Conservation (phyloP, 2,329 filamentous ascomycete species). For the Sphaerostilbella broomeana region DNA sequence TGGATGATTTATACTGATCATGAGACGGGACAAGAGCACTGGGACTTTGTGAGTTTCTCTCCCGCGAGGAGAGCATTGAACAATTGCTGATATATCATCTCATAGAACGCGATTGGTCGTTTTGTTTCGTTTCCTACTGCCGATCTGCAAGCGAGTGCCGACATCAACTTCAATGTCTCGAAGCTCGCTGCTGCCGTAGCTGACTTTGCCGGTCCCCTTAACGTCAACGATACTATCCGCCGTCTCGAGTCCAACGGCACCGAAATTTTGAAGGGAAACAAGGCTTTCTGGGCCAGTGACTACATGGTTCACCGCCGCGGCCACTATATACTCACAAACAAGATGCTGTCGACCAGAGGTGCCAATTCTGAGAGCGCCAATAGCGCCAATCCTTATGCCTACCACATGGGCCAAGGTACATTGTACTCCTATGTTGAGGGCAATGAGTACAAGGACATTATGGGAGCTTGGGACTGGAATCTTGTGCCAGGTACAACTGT, state of each 20-base stretch:
- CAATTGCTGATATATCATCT: no score
- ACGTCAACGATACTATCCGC: constrained; percentile 14
- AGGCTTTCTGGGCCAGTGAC: constrained; percentile 20
- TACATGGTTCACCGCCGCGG: constrained; percentile 20
- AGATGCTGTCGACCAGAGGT: constrained; percentile 18
- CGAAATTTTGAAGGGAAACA: constrained; percentile 18
- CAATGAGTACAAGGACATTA: constrained; percentile 21
- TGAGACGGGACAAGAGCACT: constrained; percentile 14
- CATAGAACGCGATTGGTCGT: constrained; percentile 19
- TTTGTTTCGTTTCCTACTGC: constrained; percentile 19
- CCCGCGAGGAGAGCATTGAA: no score
- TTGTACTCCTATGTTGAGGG: constrained; percentile 20
- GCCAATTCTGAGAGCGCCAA: constrained; percentile 19
- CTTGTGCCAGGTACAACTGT: constrained; percentile 20
- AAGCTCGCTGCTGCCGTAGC: constrained; percentile 17
- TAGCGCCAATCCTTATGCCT: constrained; percentile 18
- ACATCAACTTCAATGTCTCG: constrained; percentile 21
- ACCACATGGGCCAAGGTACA: constrained; percentile 21
- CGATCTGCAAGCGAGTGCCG: constrained; percentile 19
- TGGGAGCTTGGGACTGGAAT: constrained; percentile 21
- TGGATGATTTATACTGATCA: constrained; percentile 20
- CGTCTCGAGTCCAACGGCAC: constrained; percentile 19
- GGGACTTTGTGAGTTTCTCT: constrained; percentile 17
- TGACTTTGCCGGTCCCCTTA: constrained; percentile 16
- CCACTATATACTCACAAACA: constrained; percentile 16